Percentiles rank a stretch among this genome's conserved stretches.
Conservation (phyloP, 2,329 filamentous ascomycete species). For the Calonectria pauciramosa region DNA sequence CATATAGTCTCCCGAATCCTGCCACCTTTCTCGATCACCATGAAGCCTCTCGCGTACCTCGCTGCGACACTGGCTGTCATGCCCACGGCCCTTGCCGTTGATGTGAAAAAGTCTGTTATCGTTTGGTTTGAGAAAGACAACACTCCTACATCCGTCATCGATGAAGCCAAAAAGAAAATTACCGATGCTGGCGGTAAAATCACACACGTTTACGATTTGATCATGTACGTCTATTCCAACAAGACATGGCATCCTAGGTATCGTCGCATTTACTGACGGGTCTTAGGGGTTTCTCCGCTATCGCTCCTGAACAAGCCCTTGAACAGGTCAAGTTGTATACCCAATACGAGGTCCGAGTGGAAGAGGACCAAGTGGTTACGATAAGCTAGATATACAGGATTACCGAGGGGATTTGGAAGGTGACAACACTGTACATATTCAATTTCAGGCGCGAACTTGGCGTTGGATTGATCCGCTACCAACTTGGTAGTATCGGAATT, state of each 20-base stretch:
- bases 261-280: slow-evolving; percentile 41
- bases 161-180: slow-evolving; percentile 80
- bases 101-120: slow-evolving; percentile 80
- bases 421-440: slow-evolving; percentile 18
- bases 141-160: slow-evolving; percentile 73
- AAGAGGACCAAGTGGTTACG: slow-evolving; percentile 81
- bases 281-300: slow-evolving; percentile 81
- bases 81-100: slow-evolving; percentile 72
- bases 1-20: background rate
- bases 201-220: slow-evolving; percentile 80
- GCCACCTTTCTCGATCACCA: slow-evolving; percentile 53
- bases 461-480: slow-evolving; percentile 6
- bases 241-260: background rate
- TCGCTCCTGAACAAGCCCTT: slow-evolving; percentile 78
- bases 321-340: slow-evolving; percentile 74
- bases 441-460: slow-evolving; percentile 1
- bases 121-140: slow-evolving; percentile 81
- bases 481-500: slow-evolving; percentile 18
- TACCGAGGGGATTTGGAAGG: background rate
- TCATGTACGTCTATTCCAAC: slow-evolving; percentile 68
- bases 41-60: slow-evolving; percentile 73
- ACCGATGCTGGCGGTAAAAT: slow-evolving; percentile 79
- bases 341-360: slow-evolving; percentile 66
- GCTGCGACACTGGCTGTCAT: slow-evolving; percentile 69
- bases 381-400: slow-evolving; percentile 39